A percentile compares a stretch with the other conserved stretches of the same genome.
Evolutionary conservation across 108 stramenopile species (phyloP).

Genomic region (Conticribra weissflogii): DNA sequence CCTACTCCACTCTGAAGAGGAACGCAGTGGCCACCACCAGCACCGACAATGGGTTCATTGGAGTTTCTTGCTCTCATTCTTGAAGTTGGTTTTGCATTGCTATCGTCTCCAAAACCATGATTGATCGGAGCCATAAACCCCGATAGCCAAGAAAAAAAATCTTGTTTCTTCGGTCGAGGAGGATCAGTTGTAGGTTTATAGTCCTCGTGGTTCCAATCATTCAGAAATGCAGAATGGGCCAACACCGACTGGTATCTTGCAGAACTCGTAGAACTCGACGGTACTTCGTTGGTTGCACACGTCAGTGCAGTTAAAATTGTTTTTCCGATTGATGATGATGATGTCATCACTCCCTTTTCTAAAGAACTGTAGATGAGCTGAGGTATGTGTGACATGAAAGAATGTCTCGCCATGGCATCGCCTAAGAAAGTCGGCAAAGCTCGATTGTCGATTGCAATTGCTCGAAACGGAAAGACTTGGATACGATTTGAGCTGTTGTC

Average conservation of each 20-base stretch:
- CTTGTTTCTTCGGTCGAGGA: conserved; percentile 1
- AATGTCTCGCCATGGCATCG: conserved; percentile 32
- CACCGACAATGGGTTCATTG: background rate
- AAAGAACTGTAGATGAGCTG: conserved; percentile 27
- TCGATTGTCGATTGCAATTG: conserved; percentile 47
- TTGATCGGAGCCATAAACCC: conserved; percentile 34
- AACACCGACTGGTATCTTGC: conserved; percentile 6
- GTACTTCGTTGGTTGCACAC: conserved; percentile 7
- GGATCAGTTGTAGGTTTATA: background rate
- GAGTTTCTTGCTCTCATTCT: background rate
- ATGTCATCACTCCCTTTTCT: conserved; percentile 22
- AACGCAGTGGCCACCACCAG: background rate
- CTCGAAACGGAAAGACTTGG: conserved; percentile 25
- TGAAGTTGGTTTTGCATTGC: background rate
- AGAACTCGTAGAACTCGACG: conserved; percentile 17
- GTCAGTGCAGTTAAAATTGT: background rate
- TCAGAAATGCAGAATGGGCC: too few relatives aligned
- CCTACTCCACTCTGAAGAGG: background rate
- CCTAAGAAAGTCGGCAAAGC: conserved; percentile 33
- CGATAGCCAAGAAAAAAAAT: conserved; percentile 21
- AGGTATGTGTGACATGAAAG: conserved; percentile 27
- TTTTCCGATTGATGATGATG: background rate
- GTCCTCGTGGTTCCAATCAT: too few relatives aligned
- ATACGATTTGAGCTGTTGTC: background rate
- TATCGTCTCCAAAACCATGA: conserved; percentile 4